Evolutionary conservation across 306 rosid species (phyloP).

Genomic region (Cicer bijugum): DNA sequence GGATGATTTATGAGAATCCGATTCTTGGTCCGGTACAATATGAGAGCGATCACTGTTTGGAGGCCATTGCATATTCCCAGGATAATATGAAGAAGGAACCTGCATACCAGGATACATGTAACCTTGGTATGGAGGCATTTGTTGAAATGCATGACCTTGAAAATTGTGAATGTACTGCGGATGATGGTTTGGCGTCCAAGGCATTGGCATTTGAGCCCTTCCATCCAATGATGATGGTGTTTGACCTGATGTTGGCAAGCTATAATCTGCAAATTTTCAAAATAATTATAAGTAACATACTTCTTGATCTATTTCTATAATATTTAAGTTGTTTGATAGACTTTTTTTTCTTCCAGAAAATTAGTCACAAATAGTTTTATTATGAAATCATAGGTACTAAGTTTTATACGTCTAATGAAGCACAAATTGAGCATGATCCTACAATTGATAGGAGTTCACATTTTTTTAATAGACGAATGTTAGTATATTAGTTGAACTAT

Average conservation of each 20-base stretch:
- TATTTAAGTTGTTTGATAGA: conserved; percentile 37
- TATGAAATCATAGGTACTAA: conserved; percentile 9
- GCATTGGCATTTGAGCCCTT: conserved; percentile 65
- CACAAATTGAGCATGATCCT: conserved; percentile 1
- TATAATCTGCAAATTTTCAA: conserved; percentile 59
- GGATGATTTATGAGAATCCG: conserved; percentile 56
- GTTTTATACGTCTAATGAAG: conserved; percentile 6
- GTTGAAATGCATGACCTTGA: conserved; percentile 80
- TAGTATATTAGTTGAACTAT: too few relatives aligned
- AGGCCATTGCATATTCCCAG: conserved; percentile 90
- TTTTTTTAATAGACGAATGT: too few relatives aligned
- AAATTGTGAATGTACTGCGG: conserved; percentile 83
- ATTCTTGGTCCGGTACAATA: conserved; percentile 57
- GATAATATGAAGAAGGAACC: conserved; percentile 74
- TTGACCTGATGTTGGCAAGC: conserved; percentile 56
- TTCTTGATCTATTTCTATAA: conserved; percentile 2
- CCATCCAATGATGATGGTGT: conserved; percentile 57
- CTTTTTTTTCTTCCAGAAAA: conserved; percentile 13
- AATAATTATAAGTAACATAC: conserved; percentile 10
- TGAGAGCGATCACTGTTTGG: conserved; percentile 67
- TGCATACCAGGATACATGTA: conserved; percentile 87
- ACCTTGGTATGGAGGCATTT: conserved; percentile 84
- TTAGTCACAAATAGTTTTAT: background rate
- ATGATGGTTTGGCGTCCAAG: conserved; percentile 79
- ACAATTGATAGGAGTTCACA: background rate